A percentile compares a stretch with the other conserved stretches of the same genome.
These are phyloP conservation scores for Pleodorina starrii DNA, from an alignment of 139 green algal genomes.

Conservation along the genomic window DNA sequence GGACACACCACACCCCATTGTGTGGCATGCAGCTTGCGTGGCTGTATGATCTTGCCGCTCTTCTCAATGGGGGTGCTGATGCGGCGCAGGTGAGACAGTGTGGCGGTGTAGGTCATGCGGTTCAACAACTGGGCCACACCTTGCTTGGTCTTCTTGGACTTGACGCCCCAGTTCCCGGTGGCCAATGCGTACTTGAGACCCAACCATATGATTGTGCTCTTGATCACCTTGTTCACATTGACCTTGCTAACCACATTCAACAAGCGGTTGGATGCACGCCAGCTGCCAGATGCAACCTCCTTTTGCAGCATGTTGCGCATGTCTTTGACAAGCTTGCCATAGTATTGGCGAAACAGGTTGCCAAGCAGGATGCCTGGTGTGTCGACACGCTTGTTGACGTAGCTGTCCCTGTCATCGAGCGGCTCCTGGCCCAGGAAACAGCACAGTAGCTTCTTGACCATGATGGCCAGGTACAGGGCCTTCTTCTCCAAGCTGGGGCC, in stretches of 20 bases:
- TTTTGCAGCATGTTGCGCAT: conserved; percentile 52
- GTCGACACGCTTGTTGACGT: conserved; percentile 79
- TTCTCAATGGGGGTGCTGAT: conserved; percentile 76
- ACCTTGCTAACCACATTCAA: conserved; percentile 53
- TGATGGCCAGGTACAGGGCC: conserved; percentile 48
- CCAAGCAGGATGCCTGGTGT: not conserved
- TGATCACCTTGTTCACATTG: conserved; percentile 68
- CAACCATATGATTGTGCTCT: conserved; percentile 69
- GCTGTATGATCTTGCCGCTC: conserved; percentile 69
- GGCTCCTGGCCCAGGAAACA: not conserved
- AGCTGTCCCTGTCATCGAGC: conserved; percentile 74
- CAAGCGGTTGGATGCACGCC: not conserved
- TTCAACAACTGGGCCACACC: conserved; percentile 69
- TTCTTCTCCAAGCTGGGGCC: not conserved
- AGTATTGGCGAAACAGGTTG: conserved; percentile 54
- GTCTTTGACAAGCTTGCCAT: conserved; percentile 74
- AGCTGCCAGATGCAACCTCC: not conserved
- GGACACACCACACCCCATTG: conserved; percentile 97
- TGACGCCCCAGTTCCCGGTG: conserved; percentile 78
- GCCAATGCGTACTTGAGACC: conserved; percentile 79
- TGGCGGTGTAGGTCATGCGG: conserved; percentile 71
- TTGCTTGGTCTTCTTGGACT: not conserved
- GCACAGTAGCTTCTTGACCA: conserved; percentile 25
- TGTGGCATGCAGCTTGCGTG: conserved; percentile 82
- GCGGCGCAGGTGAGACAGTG: conserved; percentile 73